Evolutionary conservation across 768 basidiomycete species (phyloP).

Genomic region (Tricholoma sp.): DNA sequence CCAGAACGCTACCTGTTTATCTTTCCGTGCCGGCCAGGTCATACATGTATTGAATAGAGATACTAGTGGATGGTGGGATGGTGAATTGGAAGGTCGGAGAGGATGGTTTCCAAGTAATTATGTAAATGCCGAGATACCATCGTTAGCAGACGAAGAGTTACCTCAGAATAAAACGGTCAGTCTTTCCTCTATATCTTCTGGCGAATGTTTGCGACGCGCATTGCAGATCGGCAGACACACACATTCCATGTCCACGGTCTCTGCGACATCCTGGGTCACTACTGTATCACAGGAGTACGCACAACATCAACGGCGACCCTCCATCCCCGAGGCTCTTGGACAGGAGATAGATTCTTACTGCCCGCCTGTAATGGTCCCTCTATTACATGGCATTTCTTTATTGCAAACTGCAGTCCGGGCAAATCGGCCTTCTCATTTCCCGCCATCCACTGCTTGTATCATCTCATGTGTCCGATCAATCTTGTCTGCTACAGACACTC

Average conservation of each 20-base stretch:
- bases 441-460: conserved; percentile 90
- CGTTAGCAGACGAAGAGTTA: conserved; percentile 54
- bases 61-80: conserved; percentile 96
- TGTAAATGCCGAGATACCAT: conserved; percentile 61
- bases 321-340: conserved; percentile 40
- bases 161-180: conserved; percentile 39
- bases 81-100: conserved; percentile 80
- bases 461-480: conserved; percentile 91
- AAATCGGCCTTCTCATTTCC: conserved; percentile 79
- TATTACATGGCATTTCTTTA: conserved; percentile 80
- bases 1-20: conserved; percentile 73
- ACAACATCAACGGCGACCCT: conserved; percentile 38
- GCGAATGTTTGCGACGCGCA: conserved; percentile 8
- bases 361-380: conserved; percentile 75
- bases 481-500: conserved; percentile 76
- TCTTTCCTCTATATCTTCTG: conserved; percentile 6
- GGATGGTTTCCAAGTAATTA: conserved; percentile 99
- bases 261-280: conserved; percentile 51
- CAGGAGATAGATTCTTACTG: conserved; percentile 59
- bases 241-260: conserved; percentile 46
- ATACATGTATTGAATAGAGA: conserved; percentile 90
- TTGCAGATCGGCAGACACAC: conserved; percentile 37
- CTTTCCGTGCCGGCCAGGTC: conserved; percentile 86
- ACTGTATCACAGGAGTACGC: conserved; percentile 31
- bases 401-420: conserved; percentile 80